These are phyloP conservation scores for Melampsora abietis-canadensis DNA, from an alignment of 1,284 basidiomycete species.

Conservation along the genomic window DNA sequence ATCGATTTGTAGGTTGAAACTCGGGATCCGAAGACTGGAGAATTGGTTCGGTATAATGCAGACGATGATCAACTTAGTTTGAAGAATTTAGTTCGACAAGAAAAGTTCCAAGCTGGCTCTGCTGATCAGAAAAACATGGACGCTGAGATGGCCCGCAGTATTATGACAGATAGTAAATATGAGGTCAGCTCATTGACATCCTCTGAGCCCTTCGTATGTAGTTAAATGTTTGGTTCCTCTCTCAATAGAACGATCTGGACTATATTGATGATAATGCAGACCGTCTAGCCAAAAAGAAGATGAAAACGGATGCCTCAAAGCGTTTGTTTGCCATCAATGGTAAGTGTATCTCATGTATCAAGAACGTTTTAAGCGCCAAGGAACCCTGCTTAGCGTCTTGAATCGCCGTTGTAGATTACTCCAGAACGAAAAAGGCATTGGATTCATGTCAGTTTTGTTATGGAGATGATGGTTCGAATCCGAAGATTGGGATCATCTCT, in stretches of 20 bases:
- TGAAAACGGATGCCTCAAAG: constrained; percentile 93
- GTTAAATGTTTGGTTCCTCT: not conserved
- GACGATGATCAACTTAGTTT: constrained; percentile 84
- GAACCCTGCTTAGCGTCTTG: not conserved
- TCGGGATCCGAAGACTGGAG: constrained; percentile 79
- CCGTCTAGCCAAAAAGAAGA: constrained; percentile 81
- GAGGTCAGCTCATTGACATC: constrained; percentile 59
- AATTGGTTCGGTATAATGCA: constrained; percentile 72
- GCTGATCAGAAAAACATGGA: constrained; percentile 87
- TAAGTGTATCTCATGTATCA: constrained; percentile 52
- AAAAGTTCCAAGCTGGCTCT: constrained; percentile 81
- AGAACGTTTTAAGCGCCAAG: not conserved
- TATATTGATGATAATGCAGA: constrained; percentile 97
- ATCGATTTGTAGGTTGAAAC: constrained; percentile 66
- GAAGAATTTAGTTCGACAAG: constrained; percentile 87
- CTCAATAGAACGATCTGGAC: constrained; percentile 40
- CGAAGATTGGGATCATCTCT: constrained; percentile 78
- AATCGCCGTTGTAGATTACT: constrained; percentile 67
- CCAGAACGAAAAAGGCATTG: constrained; percentile 83
- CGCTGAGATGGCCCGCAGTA: constrained; percentile 78
- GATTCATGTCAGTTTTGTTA: constrained; percentile 58
- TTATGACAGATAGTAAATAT: constrained; percentile 81
- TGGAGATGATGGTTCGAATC: constrained; percentile 58
- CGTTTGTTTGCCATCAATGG: constrained; percentile 93
- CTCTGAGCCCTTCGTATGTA: constrained; percentile 1